phyloP scores from a whole-genome alignment of 2,329 filamentous ascomycete genomes.

The Penicillium palitans region DNA sequence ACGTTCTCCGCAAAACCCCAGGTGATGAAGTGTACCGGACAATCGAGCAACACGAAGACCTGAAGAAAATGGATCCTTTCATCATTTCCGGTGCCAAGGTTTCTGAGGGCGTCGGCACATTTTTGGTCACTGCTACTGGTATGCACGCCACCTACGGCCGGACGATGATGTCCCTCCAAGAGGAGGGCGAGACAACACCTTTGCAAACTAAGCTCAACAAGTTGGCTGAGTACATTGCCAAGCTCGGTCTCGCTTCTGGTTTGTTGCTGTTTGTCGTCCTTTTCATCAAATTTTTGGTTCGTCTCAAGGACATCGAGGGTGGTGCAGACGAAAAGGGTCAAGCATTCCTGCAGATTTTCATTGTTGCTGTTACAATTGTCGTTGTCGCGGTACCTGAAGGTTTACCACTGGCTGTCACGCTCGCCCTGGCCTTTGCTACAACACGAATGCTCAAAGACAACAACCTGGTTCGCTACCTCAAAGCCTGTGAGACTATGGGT shows the following conservation, averaged over 20 bases:
- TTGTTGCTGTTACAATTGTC: conserved; percentile 59
- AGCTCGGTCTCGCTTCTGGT: conserved; percentile 69
- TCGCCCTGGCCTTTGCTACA: conserved; percentile 63
- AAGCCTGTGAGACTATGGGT: conserved; percentile 65
- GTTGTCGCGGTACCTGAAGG: conserved; percentile 64
- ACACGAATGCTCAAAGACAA: conserved; percentile 65
- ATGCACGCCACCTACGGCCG: conserved; percentile 74
- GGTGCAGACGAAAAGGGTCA: conserved; percentile 55
- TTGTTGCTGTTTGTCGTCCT: conserved; percentile 75
- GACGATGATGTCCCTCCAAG: conserved; percentile 74
- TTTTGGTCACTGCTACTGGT: conserved; percentile 73
- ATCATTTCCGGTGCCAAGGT: conserved; percentile 79
- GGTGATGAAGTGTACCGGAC: conserved; percentile 65
- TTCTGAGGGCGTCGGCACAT: conserved; percentile 72
- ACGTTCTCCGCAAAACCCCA: conserved; percentile 66
- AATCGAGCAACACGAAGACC: conserved; percentile 60
- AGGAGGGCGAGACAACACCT: conserved; percentile 75
- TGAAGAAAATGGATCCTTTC: conserved; percentile 73
- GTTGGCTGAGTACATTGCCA: conserved; percentile 77
- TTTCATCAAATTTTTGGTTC: conserved; percentile 73
- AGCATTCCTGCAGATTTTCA: conserved; percentile 59
- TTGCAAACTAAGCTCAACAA: conserved; percentile 75
- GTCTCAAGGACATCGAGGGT: conserved; percentile 54
- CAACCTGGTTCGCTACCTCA: conserved; percentile 60
- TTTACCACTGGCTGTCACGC: conserved; percentile 60